phyloP scores from a whole-genome alignment of 305 asterid species.

The Fraxinus dipetala region DNA sequence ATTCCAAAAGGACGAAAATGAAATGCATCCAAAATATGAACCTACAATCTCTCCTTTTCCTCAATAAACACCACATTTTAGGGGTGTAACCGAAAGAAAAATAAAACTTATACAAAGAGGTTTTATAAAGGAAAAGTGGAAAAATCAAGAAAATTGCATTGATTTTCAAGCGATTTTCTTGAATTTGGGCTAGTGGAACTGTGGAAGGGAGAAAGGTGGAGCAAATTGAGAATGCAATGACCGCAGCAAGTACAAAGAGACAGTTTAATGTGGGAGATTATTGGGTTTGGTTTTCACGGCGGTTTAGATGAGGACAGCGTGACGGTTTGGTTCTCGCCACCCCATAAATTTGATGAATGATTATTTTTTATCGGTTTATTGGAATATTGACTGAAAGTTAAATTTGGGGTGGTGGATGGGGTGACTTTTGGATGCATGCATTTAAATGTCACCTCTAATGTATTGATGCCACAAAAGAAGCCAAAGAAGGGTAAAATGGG shows the following conservation, averaged over 20 bases:
- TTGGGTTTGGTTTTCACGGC: constrained; percentile 1
- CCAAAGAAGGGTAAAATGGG: neutral
- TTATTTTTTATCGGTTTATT: neutral
- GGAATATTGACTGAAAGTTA: neutral
- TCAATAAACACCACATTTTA: neutral
- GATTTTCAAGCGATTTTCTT: constrained; percentile 35
- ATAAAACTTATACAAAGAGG: constrained; percentile 13
- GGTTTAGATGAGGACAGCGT: constrained; percentile 47
- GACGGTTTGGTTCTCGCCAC: constrained; percentile 22
- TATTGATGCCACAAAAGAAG: constrained; percentile 28
- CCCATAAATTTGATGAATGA: constrained; percentile 3
- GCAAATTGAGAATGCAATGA: constrained; percentile 22
- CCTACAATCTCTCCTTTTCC: neutral
- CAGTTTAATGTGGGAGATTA: neutral
- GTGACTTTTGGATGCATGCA: constrained; percentile 31
- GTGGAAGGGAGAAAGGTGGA: constrained; percentile 36
- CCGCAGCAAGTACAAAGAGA: constrained; percentile 32
- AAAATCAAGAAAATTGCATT: constrained; percentile 13
- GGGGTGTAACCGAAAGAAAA: constrained; percentile 3
- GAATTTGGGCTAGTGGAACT: constrained; percentile 30
- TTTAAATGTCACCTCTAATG: constrained; percentile 21
- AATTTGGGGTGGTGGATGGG: constrained; percentile 26
- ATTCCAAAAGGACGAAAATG: constrained; percentile 18
- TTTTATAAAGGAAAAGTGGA: constrained; percentile 29
- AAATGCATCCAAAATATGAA: constrained; percentile 25